Evolutionary conservation across 2,329 filamentous ascomycete species (phyloP).

Genomic region (Phialocephala subalpina): DNA sequence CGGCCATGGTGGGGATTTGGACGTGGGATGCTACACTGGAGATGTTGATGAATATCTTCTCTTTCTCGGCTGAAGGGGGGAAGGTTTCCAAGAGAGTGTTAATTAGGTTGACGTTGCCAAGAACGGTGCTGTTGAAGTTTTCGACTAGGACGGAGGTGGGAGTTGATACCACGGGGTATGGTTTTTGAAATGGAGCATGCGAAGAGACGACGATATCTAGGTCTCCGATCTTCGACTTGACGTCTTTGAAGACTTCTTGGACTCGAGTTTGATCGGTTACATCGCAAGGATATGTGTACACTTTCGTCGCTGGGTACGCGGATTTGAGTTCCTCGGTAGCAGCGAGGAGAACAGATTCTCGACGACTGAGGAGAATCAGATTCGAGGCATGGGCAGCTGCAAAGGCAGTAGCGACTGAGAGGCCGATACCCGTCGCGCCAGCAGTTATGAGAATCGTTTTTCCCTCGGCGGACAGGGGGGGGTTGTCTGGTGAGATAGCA

Average conservation of each 20-base stretch:
- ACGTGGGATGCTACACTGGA: not conserved
- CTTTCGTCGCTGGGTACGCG: not conserved
- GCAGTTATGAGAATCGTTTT: conserved; percentile 26
- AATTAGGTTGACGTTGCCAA: not conserved
- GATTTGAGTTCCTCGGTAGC: conserved; percentile 8
- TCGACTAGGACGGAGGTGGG: not conserved
- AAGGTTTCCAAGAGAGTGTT: not conserved
- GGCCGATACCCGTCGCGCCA: conserved; percentile 33
- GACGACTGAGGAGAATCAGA: conserved; percentile 40
- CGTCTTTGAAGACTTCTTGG: not conserved
- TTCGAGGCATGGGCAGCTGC: conserved; percentile 37
- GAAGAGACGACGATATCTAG: conserved; percentile 7
- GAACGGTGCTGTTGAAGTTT: not conserved
- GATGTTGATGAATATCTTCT: not conserved
- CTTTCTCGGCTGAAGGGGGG: not conserved
- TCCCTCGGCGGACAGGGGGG: conserved; percentile 12
- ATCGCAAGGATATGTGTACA: not conserved
- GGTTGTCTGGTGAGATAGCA: conserved; percentile 38
- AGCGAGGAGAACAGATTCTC: conserved; percentile 1
- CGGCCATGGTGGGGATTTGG: not conserved
- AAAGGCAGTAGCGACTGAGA: conserved; percentile 19
- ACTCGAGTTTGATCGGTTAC: not conserved
- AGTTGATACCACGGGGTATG: not conserved
- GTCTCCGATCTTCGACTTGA: not conserved
- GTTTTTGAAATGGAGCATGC: not conserved